A percentile compares a stretch with the other conserved stretches of the same genome.
phyloP scores from a whole-genome alignment of 768 basidiomycete species.

The Boletus tylopilopsis region DNA sequence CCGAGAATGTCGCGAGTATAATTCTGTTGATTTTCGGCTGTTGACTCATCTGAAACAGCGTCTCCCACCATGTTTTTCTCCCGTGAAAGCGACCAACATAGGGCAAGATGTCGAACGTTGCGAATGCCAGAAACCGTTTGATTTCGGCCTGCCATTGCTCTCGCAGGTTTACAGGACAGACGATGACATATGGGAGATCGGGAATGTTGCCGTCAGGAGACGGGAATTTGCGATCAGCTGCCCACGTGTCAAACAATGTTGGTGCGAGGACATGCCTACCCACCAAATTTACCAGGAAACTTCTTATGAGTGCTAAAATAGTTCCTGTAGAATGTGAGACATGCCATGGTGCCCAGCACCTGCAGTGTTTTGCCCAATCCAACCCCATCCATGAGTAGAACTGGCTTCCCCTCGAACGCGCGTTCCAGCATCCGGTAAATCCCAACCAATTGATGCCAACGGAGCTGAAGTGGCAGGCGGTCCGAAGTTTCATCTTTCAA shows the following conservation, averaged over 20 bases:
- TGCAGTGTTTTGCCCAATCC: conserved; percentile 25
- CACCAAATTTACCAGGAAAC: conserved; percentile 1
- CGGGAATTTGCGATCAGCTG: not conserved
- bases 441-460: conserved; percentile 22
- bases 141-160: conserved; percentile 2
- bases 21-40: not conserved
- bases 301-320: not conserved
- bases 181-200: not conserved
- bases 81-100: not conserved
- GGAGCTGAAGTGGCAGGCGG: not conserved
- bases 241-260: too few relatives aligned
- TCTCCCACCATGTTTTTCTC: not conserved
- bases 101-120: not conserved
- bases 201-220: not conserved
- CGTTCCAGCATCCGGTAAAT: conserved; percentile 18
- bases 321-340: conserved; percentile 2
- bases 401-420: not conserved
- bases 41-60: not conserved
- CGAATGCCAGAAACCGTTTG: not conserved
- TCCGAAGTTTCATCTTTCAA: not conserved
- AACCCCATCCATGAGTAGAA: conserved; percentile 25
- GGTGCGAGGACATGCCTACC: too few relatives aligned
- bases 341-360: conserved; percentile 13
- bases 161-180: not conserved
- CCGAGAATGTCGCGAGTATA: not conserved